Base-by-base conservation (phyloP, 257 asterid genomes). In the Nicotiana noctiflora region DNA sequence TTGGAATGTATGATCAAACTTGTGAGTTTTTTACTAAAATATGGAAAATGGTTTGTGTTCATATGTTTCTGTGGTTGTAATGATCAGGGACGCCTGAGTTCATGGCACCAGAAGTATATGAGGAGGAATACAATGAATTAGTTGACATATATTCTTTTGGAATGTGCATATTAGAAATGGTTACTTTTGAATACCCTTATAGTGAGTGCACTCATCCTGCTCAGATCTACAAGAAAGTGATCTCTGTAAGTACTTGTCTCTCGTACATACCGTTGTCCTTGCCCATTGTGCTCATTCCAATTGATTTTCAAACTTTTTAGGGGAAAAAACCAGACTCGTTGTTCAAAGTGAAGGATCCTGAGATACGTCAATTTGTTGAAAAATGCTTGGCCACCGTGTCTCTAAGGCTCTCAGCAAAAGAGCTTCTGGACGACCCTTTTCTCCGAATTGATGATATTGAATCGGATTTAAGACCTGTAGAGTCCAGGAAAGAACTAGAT, bases 21-120 rank as follows among this genome's bases (percentile, higher is more conserved):
- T 13, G 59, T 72, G 60, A 44, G 57, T 70, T 70, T 70, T 46
- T 13, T 70, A 21, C 77, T 3, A 12, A 11, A 25, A 21, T 55
- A 6, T 74, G 61, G 44, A 13, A 23, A 23, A 49, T 74, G 78
- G 78, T 74, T 49, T 74, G 44, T 74, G 44, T n/a, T 74, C 61
- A 74, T 46, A 74, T 74, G 40, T 23, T 74, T 74, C 3, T 74
- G 5, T 19, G 61, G 25, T 19, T 46, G 81, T 49, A 55, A 62
- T 49, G 25, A 62, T 81, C 83, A 88, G 91, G 91, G 63, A 88
- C 91, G 31, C 91, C 91, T 4, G 91, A 88, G 75, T 88, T 88
- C 72, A 88, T 88, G 91, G 91, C 91, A 57, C 91, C 91, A 31
- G 91, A 88, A 87, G 90, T 88, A 11, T 88, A 88, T 46, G 89